These are phyloP conservation scores for Thelonectria blattea DNA, from an alignment of 2,329 filamentous ascomycete species.

Conservation along the genomic window DNA sequence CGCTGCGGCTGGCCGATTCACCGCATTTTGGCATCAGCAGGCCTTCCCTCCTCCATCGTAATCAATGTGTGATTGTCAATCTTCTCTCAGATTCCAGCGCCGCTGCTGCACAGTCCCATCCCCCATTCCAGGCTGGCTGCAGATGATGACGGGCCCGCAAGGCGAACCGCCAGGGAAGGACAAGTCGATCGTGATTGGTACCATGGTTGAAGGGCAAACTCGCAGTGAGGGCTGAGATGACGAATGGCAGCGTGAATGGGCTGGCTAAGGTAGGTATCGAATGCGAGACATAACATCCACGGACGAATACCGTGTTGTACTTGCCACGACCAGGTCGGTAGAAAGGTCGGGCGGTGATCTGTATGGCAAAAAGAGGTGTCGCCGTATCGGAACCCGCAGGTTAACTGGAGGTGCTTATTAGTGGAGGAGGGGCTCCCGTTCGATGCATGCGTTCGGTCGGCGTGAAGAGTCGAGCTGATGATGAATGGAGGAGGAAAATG, in stretches of 20 bases:
- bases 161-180: constrained; percentile 29
- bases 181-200: constrained; percentile 23
- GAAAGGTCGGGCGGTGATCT: constrained; percentile 1
- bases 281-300: constrained; percentile 13
- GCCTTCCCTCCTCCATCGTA: constrained; percentile 7
- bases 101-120: constrained; percentile 25
- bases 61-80: neutral
- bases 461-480: neutral
- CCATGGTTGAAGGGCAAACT: neutral
- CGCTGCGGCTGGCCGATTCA: constrained; percentile 31
- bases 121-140: constrained; percentile 36
- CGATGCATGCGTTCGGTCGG: neutral
- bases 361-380: constrained; percentile 8
- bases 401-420: neutral
- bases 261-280: constrained; percentile 13
- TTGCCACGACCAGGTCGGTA: neutral
- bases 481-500: constrained; percentile 9
- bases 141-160: constrained; percentile 29
- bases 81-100: constrained; percentile 27
- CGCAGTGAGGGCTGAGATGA: neutral
- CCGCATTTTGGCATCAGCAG: constrained; percentile 39
- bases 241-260: neutral
- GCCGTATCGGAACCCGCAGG: constrained; percentile 3
- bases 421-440: neutral
- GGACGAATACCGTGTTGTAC: neutral